Percentiles rank a stretch among this genome's conserved stretches.
Conservation (phyloP, 805 yeast species). For the Candida parachauliodes region DNA sequence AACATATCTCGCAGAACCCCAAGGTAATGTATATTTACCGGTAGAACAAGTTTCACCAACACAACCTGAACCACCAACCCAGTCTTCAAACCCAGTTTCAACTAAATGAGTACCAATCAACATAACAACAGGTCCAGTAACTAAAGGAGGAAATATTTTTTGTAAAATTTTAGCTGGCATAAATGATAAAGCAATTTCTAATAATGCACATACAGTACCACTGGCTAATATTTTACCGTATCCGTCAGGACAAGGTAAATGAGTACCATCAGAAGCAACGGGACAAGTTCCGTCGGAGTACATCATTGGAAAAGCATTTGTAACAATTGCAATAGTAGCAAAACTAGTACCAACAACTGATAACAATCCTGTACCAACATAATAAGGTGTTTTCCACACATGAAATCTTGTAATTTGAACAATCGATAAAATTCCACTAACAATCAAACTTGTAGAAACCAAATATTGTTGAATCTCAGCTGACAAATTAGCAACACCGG, state of each 20-base stretch:
- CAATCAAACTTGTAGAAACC: slow-evolving; percentile 36
- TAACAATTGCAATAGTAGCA: slow-evolving; percentile 79
- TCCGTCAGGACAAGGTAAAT: slow-evolving; percentile 81
- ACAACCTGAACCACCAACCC: slow-evolving; percentile 86
- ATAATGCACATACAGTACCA: slow-evolving; percentile 69
- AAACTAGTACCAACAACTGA: slow-evolving; percentile 92
- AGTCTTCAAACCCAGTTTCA: slow-evolving; percentile 71
- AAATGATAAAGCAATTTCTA: slow-evolving; percentile 72
- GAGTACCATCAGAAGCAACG: slow-evolving; percentile 52
- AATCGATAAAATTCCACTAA: slow-evolving; percentile 54
- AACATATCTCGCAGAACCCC: slow-evolving; percentile 85
- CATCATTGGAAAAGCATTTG: slow-evolving; percentile 77
- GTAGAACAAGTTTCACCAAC: slow-evolving; percentile 26
- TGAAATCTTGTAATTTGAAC: slow-evolving; percentile 71
- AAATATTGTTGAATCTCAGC: slow-evolving; percentile 34
- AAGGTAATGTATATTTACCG: slow-evolving; percentile 45
- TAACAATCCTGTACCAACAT: slow-evolving; percentile 81
- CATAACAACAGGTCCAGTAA: slow-evolving; percentile 90
- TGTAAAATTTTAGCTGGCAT: slow-evolving; percentile 71
- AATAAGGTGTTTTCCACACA: slow-evolving; percentile 68
- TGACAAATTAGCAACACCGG: slow-evolving; percentile 57
- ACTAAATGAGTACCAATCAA: slow-evolving; percentile 74
- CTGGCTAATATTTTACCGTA: slow-evolving; percentile 86
- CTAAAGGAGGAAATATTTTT: slow-evolving; percentile 79
- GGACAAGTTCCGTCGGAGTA: slow-evolving; percentile 55